Base-by-base conservation (phyloP, 768 basidiomycete genomes). In the Leucocoprinus birnbaumii region DNA sequence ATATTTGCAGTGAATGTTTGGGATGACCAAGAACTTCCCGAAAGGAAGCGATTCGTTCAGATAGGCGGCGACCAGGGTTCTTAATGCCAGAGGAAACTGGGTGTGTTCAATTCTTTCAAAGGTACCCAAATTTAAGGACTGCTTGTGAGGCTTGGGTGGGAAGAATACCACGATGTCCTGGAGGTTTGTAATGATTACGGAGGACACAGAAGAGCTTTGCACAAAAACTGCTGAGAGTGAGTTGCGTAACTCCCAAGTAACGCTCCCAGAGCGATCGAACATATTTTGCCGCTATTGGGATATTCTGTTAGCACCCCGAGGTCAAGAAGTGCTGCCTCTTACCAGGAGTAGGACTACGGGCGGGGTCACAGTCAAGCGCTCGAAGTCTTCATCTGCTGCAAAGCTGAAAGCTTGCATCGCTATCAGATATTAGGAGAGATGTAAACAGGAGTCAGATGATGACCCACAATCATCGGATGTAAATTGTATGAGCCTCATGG, bases 41-140 rank as follows among this genome's bases (percentile, higher is more conserved):
- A 3, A 1, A 18, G 43, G 43, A 24, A 48, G 48, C 51, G 37
- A 37, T 13, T 59, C 1, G 26, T 48, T 21, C 14, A 63, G 49
- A 49, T 55, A 59, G 14, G 63, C 61, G 7, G 57, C 42, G 24
- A 53, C 37, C 42, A 62, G 37, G 9, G 55, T 55, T 35, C 61
- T 55, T 11, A 62, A 41, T 26, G 63, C 55, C 35, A 62, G 50
- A 49, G 50, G 27, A 18, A 52, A 48, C 2, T 52, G 35, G 31
- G 56, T 52, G 13, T 59, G 60, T 7, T 14, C 51, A n/a, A 63
- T 22, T 37, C 42, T 58, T 57, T 60, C 55, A 37, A 55, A 61
- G n/a, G 47, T 51, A 18, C 43, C 4, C 6, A 37, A 27, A 35
- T 48, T 7, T 58, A 27, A 46, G 38, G 27, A 13, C 40, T 11